phyloP scores from a whole-genome alignment of 192 early-diverging fungal species.

The Spizellomyces punctatus region DNA sequence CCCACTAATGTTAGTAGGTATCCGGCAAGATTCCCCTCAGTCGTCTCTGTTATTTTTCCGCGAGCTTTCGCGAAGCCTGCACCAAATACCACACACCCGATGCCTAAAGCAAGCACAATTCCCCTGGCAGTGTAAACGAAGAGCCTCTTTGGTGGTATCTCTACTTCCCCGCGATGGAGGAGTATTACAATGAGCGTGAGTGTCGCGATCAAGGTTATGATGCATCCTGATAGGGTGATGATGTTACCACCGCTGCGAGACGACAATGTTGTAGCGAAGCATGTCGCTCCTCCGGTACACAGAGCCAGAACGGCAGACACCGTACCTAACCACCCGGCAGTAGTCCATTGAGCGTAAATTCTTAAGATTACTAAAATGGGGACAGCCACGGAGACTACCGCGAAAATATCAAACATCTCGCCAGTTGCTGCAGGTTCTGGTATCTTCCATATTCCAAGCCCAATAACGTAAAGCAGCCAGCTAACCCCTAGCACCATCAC shows the following conservation, averaged over 20 bases:
- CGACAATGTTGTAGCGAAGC: neutral
- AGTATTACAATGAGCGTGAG: conserved; percentile 5
- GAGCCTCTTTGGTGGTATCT: neutral
- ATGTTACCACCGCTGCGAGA: neutral
- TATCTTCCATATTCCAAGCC: neutral
- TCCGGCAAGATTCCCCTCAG: neutral
- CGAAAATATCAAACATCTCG: conserved; percentile 6
- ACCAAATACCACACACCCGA: neutral
- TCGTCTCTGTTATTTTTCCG: neutral
- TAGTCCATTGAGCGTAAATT: conserved; percentile 1
- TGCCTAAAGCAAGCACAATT: neutral
- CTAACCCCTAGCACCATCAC: neutral
- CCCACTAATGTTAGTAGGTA: neutral
- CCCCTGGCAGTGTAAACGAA: neutral
- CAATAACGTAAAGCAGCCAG: neutral
- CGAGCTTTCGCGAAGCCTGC: neutral
- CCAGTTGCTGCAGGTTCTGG: neutral
- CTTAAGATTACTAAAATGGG: neutral
- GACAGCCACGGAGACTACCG: neutral
- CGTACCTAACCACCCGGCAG: neutral
- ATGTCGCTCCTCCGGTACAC: neutral
- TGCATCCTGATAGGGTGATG: conserved; percentile 4
- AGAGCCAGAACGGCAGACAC: neutral
- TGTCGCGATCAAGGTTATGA: neutral
- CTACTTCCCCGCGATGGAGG: conserved; percentile 1